phyloP scores from a whole-genome alignment of 306 rosid genomes.

The Dryas octopetala region DNA sequence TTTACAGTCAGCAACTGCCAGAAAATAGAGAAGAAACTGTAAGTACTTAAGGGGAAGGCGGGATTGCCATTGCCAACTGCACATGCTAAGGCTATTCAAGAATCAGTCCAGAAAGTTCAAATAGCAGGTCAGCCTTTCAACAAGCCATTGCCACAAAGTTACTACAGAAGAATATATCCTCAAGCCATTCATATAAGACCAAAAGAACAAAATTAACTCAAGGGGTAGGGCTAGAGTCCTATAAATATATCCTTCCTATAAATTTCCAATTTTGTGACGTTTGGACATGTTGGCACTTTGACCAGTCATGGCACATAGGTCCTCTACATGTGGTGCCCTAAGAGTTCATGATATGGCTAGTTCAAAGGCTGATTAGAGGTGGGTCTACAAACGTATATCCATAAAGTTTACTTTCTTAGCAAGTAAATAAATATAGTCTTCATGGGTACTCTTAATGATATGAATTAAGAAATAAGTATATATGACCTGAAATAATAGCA shows the following conservation, averaged over 20 bases:
- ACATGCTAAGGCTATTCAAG: not conserved
- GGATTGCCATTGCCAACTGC: not conserved
- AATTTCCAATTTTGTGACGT: not conserved
- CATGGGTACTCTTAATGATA: constrained; percentile 4
- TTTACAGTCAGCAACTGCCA: constrained; percentile 76
- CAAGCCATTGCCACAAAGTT: not conserved
- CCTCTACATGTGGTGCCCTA: not conserved
- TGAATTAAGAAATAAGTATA: constrained; percentile 1
- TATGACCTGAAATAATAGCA: constrained; percentile 67
- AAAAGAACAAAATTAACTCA: no score
- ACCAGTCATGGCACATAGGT: not conserved
- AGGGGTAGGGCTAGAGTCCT: not conserved
- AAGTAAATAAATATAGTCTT: constrained; percentile 2
- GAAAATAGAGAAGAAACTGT: constrained; percentile 16
- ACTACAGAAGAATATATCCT: not conserved
- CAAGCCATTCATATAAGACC: not conserved
- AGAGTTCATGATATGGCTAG: not conserved
- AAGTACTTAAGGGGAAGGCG: constrained; percentile 4
- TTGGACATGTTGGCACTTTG: not conserved
- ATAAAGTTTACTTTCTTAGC: not conserved
- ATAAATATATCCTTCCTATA: not conserved
- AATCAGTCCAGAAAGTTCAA: not conserved
- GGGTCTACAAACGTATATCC: not conserved
- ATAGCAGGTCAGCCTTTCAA: not conserved
- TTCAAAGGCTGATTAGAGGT: not conserved